Conservation (phyloP, 2,329 filamentous ascomycete species). For the Colletotrichum graminicola region DNA sequence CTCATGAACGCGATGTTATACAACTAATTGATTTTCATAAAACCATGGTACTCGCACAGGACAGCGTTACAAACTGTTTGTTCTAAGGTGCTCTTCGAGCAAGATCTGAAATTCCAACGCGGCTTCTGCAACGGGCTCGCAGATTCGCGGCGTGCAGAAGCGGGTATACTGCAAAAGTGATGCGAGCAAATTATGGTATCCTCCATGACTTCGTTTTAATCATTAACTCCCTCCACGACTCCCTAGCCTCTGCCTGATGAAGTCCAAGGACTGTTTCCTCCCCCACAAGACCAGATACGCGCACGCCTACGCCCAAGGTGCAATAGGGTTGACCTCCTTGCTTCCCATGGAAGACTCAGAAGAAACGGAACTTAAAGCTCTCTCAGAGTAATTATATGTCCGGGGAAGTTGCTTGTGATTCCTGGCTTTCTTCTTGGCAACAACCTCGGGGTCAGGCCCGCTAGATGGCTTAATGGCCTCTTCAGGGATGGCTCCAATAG, state of each 20-base stretch:
- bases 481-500: conserved; percentile 59
- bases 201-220: conserved; percentile 1
- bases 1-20: not conserved
- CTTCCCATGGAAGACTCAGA: conserved; percentile 53
- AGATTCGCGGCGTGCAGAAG: conserved; percentile 5
- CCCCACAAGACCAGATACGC: too few relatives aligned
- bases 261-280: not conserved
- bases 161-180: conserved; percentile 34
- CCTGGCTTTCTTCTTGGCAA: conserved; percentile 51
- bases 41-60: not conserved
- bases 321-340: conserved; percentile 49
- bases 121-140: conserved; percentile 13
- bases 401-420: conserved; percentile 49
- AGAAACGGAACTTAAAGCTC: conserved; percentile 50
- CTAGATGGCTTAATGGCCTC: conserved; percentile 61
- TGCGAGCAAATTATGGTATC: conserved; percentile 18
- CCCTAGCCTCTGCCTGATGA: not conserved
- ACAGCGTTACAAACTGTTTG: not conserved
- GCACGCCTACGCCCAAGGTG: conserved; percentile 49
- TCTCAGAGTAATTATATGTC: conserved; percentile 46
- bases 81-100: not conserved
- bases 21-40: conserved; percentile 12
- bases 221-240: not conserved
- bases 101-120: conserved; percentile 15
- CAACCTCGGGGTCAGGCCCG: conserved; percentile 61